Evolutionary conservation across 768 basidiomycete genomes (phyloP), one percentile per base, ranked within the genome.

Genomic region (Tulasnella sp.): DNA sequence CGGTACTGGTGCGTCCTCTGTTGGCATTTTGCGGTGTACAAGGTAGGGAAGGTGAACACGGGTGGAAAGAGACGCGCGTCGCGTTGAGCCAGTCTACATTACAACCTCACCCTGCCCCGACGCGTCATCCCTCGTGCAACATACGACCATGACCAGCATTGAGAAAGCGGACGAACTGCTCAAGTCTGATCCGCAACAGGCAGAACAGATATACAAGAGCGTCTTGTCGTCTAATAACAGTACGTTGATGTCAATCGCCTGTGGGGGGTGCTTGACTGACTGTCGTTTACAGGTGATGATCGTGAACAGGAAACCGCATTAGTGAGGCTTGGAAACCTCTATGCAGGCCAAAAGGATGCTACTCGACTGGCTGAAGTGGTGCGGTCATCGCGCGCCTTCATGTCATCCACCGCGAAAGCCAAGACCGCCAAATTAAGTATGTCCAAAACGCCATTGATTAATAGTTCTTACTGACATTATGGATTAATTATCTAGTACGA

Each of bases 351-450:
- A 67, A 81, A 80, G 90, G 91, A 97, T 72, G 82, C 87, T 17
- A 69, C 82, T 60, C 86, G 86, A 15, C 75, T 98, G 2, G 88
- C 91, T 8, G 79, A 90, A 54, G 82, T 94, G 35, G 87, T 96
- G 55, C 85, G 81, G 0, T 75, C 84, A 25, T 90, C 88, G 0
- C 74, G 91, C 48, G 75, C 80, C 0, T 91, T 93, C 74, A 87
- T 94, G 78, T 83, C 87, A 0, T 84, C 85, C n/a, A 87, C 90
- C 0, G 93, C 93, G 14, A 97, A 97, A 70, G 93, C 92, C 1
- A 96, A 97, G 70, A 96, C 94, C 0, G 92, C 92, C 2, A 94
- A 94, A 72, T 80, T 97, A 62, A 94, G 91, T 91, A 61, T 63
- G 83, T 4, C 57, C 2, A 11, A 21, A 14, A 27, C 37, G n/a